Evolutionary conservation across 2,329 filamentous ascomycete genomes (phyloP).

Genomic region (Dactylonectria estremocensis): DNA sequence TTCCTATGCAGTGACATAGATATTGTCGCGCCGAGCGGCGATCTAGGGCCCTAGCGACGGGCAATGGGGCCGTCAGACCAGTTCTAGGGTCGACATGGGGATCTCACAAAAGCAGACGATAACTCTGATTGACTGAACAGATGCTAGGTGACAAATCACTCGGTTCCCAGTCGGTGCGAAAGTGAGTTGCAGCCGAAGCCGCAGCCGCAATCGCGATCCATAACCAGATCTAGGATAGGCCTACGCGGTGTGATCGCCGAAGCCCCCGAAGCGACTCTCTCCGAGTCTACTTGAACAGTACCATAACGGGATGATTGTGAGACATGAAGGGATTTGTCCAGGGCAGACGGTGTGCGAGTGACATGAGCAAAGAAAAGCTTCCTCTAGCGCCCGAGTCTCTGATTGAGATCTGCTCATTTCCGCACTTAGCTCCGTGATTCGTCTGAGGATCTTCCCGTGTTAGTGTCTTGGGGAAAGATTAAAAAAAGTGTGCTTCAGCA

Average conservation of each 20-base stretch:
- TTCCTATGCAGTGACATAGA: constrained; percentile 14
- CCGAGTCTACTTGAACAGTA: neutral
- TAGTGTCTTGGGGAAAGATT: constrained; percentile 9
- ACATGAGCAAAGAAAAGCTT: constrained; percentile 34
- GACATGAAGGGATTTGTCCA: neutral
- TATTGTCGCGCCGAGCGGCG: neutral
- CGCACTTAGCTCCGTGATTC: constrained; percentile 21
- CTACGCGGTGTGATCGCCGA: neutral
- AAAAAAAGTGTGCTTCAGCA: constrained; percentile 7
- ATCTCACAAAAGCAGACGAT: neutral
- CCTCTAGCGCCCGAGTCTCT: constrained; percentile 30
- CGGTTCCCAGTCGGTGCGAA: neutral
- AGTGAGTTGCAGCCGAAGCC: neutral
- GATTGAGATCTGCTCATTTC: constrained; percentile 45
- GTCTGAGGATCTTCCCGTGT: constrained; percentile 27
- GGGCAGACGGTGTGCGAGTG: neutral
- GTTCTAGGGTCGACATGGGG: neutral
- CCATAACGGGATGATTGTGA: neutral
- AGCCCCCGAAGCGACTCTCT: neutral
- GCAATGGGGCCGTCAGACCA: neutral
- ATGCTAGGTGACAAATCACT: neutral
- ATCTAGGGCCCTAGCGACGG: neutral
- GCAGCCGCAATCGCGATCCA: neutral
- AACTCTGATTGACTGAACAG: neutral
- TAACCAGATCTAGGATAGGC: neutral